Conservation (phyloP, 768 basidiomycete species). For the Coprinellus aureogranulatus region DNA sequence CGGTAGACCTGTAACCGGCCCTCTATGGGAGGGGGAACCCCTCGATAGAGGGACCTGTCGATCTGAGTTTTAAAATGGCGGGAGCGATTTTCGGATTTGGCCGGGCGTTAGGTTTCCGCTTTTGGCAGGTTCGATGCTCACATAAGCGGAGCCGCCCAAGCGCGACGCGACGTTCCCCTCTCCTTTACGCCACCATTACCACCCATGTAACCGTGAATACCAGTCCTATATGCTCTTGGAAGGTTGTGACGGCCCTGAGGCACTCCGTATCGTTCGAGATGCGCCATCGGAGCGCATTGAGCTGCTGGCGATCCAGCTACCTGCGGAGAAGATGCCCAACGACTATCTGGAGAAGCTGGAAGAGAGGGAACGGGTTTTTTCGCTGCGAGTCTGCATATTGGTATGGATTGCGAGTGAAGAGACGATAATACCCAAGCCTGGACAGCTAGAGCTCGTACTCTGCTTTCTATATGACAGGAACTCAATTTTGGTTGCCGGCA, state of each 20-base stretch:
- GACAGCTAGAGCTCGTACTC: constrained; percentile 20
- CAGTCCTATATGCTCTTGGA: too few relatives aligned
- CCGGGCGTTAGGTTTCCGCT: neutral
- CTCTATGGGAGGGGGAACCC: neutral
- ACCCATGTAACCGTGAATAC: too few relatives aligned
- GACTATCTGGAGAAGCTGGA: neutral
- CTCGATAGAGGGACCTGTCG: constrained; percentile 1
- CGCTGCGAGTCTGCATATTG: neutral
- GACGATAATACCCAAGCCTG: constrained; percentile 20
- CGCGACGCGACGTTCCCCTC: too few relatives aligned
- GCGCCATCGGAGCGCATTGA: too few relatives aligned
- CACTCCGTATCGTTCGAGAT: too few relatives aligned
- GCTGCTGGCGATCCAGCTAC: neutral
- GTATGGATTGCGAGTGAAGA: neutral
- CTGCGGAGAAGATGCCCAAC: neutral
- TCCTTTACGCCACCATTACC: too few relatives aligned
- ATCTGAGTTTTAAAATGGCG: neutral
- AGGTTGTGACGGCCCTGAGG: too few relatives aligned
- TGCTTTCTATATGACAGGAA: constrained; percentile 16
- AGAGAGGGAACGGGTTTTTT: neutral
- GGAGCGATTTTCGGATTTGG: neutral
- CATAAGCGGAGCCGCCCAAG: too few relatives aligned
- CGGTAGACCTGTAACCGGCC: neutral
- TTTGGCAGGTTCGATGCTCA: neutral
- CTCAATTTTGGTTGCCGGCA: constrained; percentile 21